These are phyloP conservation scores for Rhododendron ovatum DNA, from an alignment of 148 eudicot species.

Conservation along the genomic window DNA sequence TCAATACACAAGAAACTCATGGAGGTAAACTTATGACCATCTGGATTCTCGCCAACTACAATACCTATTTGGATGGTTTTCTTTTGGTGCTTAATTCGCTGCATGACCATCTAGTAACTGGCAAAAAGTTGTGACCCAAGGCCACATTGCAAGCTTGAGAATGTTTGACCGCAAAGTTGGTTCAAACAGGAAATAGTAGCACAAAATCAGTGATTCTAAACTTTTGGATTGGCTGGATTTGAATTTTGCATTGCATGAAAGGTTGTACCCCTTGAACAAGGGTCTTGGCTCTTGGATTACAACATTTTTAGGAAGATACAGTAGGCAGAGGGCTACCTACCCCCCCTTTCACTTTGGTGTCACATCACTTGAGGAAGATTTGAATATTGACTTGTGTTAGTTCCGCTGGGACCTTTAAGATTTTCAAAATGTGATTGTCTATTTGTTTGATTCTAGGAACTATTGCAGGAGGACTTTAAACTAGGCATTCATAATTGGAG, in stretches of 20 bases:
- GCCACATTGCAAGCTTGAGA: not conserved
- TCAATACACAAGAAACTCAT: slow-evolving; percentile 73
- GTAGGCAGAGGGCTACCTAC: not conserved
- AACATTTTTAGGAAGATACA: not conserved
- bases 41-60: slow-evolving; percentile 2
- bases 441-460: not conserved
- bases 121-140: not conserved
- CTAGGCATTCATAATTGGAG: not conserved
- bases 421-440: not conserved
- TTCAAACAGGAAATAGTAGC: not conserved
- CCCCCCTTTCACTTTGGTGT: not conserved
- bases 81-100: not conserved
- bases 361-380: not conserved
- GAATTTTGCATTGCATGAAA: not conserved
- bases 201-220: not conserved
- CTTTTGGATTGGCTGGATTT: not conserved
- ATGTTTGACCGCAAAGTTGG: not conserved
- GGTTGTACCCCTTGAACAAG: not conserved
- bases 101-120: not conserved
- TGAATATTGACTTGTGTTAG: not conserved
- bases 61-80: not conserved
- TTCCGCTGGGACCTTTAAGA: not conserved
- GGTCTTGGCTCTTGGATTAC: not conserved
- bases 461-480: not conserved
- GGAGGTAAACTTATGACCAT: slow-evolving; percentile 48